phyloP scores from a whole-genome alignment of 371 early-diverging fungal species.

The Sporodiniella umbellata region DNA sequence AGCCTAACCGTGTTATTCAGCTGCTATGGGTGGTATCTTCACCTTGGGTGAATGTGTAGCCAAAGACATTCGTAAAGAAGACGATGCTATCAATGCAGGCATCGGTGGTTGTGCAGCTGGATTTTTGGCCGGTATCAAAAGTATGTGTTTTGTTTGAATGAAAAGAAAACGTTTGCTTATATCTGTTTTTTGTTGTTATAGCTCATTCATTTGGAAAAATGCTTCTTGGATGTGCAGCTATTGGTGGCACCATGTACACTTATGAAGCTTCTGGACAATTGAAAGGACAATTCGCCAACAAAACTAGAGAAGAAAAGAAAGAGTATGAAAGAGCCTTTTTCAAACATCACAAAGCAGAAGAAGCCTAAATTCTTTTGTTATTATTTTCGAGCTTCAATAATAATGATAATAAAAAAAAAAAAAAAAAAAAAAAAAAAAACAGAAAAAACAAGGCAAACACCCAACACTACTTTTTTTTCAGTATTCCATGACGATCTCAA shows the following conservation, averaged over 20 bases:
- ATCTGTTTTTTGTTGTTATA: conserved; percentile 11
- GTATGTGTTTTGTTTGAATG: conserved; percentile 14
- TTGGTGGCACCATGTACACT: conserved; percentile 69
- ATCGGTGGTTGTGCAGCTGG: conserved; percentile 78
- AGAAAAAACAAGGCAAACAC: not conserved
- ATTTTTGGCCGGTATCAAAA: conserved; percentile 65
- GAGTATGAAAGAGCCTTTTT: conserved; percentile 51
- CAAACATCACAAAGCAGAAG: conserved; percentile 32
- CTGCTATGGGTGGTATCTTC: conserved; percentile 81
- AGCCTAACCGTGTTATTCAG: conserved; percentile 26
- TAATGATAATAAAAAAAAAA: too few relatives aligned
- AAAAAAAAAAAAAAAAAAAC: conserved; percentile 1
- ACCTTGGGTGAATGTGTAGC: conserved; percentile 62
- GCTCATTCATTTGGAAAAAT: conserved; percentile 61
- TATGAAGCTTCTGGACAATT: conserved; percentile 68
- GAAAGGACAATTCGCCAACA: conserved; percentile 51
- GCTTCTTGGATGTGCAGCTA: conserved; percentile 59
- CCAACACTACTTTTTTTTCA: too few relatives aligned
- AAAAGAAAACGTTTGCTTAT: not conserved
- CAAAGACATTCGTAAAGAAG: conserved; percentile 59
- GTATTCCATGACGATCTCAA: too few relatives aligned
- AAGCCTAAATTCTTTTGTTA: conserved; percentile 16
- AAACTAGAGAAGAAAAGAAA: conserved; percentile 48
- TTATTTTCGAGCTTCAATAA: too few relatives aligned
- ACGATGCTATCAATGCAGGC: conserved; percentile 69